A percentile compares a stretch with the other conserved stretches of the same genome.
These are phyloP conservation scores for Clarireedia sp. DNA, from an alignment of 2,329 filamentous ascomycete species.

Conservation along the genomic window DNA sequence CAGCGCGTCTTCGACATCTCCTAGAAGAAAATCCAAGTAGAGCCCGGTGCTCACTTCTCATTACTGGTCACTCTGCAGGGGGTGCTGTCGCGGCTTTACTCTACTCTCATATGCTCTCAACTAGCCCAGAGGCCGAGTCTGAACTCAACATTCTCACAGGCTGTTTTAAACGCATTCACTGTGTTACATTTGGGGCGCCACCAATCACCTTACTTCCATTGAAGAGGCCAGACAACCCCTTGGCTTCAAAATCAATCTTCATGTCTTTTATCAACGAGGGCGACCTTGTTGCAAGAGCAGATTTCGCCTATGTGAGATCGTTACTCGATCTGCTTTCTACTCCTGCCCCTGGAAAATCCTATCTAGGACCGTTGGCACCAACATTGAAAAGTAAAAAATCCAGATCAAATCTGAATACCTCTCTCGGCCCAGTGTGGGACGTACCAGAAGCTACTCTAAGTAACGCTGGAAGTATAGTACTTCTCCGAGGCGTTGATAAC, in stretches of 20 bases:
- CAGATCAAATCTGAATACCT: slow-evolving; percentile 15
- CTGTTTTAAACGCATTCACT: slow-evolving; percentile 73
- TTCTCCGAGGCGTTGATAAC: slow-evolving; percentile 49
- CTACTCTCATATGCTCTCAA: slow-evolving; percentile 72
- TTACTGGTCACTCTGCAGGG: slow-evolving; percentile 81
- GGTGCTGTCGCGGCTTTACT: slow-evolving; percentile 75
- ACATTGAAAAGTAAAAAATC: slow-evolving; percentile 14
- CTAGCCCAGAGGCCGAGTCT: slow-evolving; percentile 45
- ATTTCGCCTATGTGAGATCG: slow-evolving; percentile 66
- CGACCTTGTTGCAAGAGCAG: slow-evolving; percentile 70
- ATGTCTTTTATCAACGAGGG: slow-evolving; percentile 79
- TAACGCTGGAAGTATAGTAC: slow-evolving; percentile 60
- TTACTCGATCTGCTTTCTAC: slow-evolving; percentile 63
- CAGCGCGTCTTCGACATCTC: slow-evolving; percentile 58
- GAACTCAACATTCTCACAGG: slow-evolving; percentile 63
- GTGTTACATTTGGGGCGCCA: slow-evolving; percentile 77
- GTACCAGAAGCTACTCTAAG: slow-evolving; percentile 60
- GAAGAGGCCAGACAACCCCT: slow-evolving; percentile 43
- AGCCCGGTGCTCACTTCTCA: slow-evolving; percentile 60
- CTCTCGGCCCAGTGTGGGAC: slow-evolving; percentile 46
- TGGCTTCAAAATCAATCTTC: slow-evolving; percentile 61
- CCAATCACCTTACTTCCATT: slow-evolving; percentile 67
- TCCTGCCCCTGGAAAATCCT: slow-evolving; percentile 32
- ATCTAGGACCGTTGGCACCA: slow-evolving; percentile 12
- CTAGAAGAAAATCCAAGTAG: slow-evolving; percentile 64